Base-by-base conservation (phyloP, 2,329 filamentous ascomycete species). In the Trichoderma atroviride region DNA sequence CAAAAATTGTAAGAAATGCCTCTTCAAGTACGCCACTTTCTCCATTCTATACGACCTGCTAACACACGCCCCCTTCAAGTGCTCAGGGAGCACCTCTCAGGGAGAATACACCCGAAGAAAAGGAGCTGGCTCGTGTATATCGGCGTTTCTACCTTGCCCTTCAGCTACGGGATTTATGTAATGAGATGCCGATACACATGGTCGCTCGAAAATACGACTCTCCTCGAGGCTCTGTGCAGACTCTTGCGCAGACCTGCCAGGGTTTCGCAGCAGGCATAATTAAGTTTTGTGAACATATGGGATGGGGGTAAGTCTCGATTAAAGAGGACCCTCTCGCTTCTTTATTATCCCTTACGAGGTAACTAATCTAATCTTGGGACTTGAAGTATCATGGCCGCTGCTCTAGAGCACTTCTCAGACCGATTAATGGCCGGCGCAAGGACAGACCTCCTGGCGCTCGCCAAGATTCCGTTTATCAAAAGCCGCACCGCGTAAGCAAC, bases 221-320 rank as follows among this genome's bases (percentile, higher is more conserved):
- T 70, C 88, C 91, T 10, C 86, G 92, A 24, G 92, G 91, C 1
- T 84, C 86, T 5, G 87, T 94, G 13, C 92, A 94, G 78, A 91
- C 85, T 24, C 82, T 94, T 1, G 87, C 91, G 2, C 91, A 93
- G 74, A 91, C 89, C 1, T 93, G 91, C 73, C 89, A 93, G 72
- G 92, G 92, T 0, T 94, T 94, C 75, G 92, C 91, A 4, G 90
- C 90, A 2, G 91, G 91, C 4, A 92, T 93, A 83, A 88, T 94
- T 70, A 93, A 92, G 73, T 94, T 94, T 75, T 94, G 91, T 75
- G 85, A 92, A 73, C 85, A 88, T 22, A 93, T 94, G 91, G 88
- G 86, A 2, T 93, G 91, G 90, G 87, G 86, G 85, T 86, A 75
- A 74, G 67, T 27, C 35, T 10, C 9, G n/a, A 35, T 11, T 31